phyloP scores from a whole-genome alignment of 2,329 filamentous ascomycete species.

The Fusarium beomiforme region DNA sequence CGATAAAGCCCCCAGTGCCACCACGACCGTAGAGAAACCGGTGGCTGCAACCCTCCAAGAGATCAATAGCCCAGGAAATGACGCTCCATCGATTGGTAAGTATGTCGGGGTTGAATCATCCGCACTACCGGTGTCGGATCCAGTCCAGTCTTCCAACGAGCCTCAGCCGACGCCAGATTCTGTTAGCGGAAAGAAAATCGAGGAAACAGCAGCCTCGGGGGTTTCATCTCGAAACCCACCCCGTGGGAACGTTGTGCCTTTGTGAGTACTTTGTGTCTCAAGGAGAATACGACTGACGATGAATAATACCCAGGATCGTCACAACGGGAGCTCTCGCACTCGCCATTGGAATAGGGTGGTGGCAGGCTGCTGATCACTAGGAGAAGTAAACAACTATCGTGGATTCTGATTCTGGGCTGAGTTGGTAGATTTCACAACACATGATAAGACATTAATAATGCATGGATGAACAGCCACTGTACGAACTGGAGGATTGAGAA shows the following conservation, averaged over 20 bases:
- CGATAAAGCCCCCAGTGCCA: background rate
- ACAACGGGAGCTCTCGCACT: constrained; percentile 40
- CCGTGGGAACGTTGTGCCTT: constrained; percentile 25
- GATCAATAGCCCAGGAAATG: background rate
- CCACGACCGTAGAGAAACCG: background rate
- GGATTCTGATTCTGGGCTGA: background rate
- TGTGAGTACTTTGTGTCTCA: constrained; percentile 21
- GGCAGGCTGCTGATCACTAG: constrained; percentile 35
- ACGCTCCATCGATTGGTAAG: background rate
- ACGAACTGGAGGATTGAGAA: background rate
- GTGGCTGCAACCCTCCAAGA: background rate
- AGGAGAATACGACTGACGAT: constrained; percentile 10
- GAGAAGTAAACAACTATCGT: background rate
- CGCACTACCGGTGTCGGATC: background rate
- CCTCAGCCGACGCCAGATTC: background rate
- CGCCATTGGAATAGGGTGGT: constrained; percentile 42
- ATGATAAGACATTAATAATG: background rate
- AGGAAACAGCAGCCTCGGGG: background rate
- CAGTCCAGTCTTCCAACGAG: background rate
- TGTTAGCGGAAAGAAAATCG: background rate
- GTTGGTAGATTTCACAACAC: constrained; percentile 18
- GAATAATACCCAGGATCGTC: constrained; percentile 27
- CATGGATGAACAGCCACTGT: constrained; percentile 9
- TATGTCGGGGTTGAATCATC: background rate
- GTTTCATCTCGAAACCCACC: constrained; percentile 13